Evolutionary conservation across 228 moss, liverwort and hornwort genomes (phyloP).

Genomic region (Sphagnum magellanicum): DNA sequence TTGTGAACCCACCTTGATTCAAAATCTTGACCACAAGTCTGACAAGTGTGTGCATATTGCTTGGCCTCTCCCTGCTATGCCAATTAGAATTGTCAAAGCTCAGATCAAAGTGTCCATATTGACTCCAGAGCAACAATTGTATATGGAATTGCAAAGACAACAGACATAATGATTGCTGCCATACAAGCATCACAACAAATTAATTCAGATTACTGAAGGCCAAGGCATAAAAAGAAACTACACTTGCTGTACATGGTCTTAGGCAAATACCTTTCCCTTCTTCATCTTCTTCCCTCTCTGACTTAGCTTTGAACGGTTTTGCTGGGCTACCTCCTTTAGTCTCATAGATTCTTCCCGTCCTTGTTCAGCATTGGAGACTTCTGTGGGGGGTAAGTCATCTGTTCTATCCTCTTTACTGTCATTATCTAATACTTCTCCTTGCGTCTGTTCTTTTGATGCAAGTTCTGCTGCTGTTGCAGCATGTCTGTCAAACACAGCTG

Average conservation of each 20-base stretch:
- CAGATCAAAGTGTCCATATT: too few relatives aligned
- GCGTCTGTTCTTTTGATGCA: conserved; percentile 3
- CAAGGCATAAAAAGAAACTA: too few relatives aligned
- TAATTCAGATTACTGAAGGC: too few relatives aligned
- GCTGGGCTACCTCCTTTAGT: conserved; percentile 19
- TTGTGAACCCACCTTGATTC: conserved; percentile 39
- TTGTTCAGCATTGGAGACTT: too few relatives aligned
- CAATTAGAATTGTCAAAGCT: background rate
- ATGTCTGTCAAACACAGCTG: conserved; percentile 26
- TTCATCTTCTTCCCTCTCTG: conserved; percentile 45
- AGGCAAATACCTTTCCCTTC: conserved; percentile 39
- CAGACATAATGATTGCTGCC: too few relatives aligned
- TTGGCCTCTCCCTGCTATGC: conserved; percentile 43
- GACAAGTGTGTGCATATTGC: conserved; percentile 40
- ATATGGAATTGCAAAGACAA: too few relatives aligned
- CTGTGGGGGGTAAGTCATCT: conserved; percentile 2
- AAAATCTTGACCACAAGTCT: conserved; percentile 57
- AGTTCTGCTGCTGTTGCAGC: conserved; percentile 16
- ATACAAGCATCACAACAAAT: too few relatives aligned
- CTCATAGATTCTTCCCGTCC: too few relatives aligned
- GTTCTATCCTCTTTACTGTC: background rate
- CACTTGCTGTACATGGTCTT: background rate
- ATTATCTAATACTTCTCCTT: conserved; percentile 5
- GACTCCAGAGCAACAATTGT: too few relatives aligned
- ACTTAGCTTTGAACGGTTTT: conserved; percentile 38